Conservation (phyloP, 805 yeast genomes). For the Ogataea neopini region DNA sequence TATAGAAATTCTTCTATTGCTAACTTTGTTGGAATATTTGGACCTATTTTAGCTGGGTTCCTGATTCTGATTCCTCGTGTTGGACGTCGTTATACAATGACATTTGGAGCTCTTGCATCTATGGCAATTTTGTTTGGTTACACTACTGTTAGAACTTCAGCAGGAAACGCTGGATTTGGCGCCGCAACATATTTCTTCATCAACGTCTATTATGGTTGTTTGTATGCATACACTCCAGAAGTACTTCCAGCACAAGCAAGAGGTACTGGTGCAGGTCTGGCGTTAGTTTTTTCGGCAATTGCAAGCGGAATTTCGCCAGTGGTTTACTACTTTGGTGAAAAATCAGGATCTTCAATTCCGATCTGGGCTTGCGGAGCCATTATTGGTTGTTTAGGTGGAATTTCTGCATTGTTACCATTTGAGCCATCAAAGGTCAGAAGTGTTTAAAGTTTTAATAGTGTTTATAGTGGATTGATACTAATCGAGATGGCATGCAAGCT, state of each 20-base stretch:
- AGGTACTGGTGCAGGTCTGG: constrained; percentile 64
- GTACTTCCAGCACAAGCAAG: constrained; percentile 49
- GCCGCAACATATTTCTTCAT: constrained; percentile 49
- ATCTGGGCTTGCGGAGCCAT: constrained; percentile 61
- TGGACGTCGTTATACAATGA: constrained; percentile 60
- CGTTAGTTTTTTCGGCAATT: constrained; percentile 53
- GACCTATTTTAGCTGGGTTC: constrained; percentile 54
- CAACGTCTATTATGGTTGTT: constrained; percentile 54
- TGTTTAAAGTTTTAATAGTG: neutral
- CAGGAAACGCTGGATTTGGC: constrained; percentile 52
- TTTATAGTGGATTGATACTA: neutral
- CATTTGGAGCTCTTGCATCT: constrained; percentile 49
- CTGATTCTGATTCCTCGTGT: constrained; percentile 36
- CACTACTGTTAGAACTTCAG: constrained; percentile 57
- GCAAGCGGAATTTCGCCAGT: constrained; percentile 61
- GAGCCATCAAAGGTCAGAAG: constrained; percentile 47
- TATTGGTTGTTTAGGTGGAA: constrained; percentile 47
- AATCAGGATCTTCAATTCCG: constrained; percentile 55
- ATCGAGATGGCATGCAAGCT: too few species aligned
- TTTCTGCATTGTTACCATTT: constrained; percentile 48
- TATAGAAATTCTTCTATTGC: constrained; percentile 44
- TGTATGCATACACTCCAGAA: constrained; percentile 70
- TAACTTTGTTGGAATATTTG: constrained; percentile 47
- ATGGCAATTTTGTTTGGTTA: constrained; percentile 63
- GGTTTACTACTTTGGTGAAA: constrained; percentile 49